Percentiles rank a stretch among this genome's conserved stretches.
These are phyloP conservation scores for Metrosideros polymorpha DNA, from an alignment of 441 rosid genomes.

Conservation along the genomic window DNA sequence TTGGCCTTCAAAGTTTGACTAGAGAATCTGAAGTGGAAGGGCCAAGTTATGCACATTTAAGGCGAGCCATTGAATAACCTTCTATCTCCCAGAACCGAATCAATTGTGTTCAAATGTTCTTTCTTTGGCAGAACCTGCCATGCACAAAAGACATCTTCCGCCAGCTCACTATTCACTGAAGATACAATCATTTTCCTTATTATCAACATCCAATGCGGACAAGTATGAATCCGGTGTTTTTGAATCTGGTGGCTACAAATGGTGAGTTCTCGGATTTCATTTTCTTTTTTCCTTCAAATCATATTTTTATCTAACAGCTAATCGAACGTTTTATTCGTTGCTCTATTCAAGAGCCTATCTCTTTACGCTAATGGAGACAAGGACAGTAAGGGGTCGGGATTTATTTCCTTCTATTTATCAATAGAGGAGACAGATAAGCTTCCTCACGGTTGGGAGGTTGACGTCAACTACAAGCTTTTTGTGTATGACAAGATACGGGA, in stretches of 20 bases:
- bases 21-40: too few relatives aligned
- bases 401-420: slow-evolving; percentile 24
- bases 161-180: background rate
- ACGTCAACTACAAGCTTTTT: slow-evolving; percentile 29
- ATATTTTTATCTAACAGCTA: background rate
- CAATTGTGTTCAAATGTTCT: background rate
- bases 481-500: slow-evolving; percentile 9
- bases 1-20: background rate
- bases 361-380: slow-evolving; percentile 23
- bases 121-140: background rate
- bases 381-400: slow-evolving; percentile 10
- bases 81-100: too few relatives aligned
- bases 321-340: background rate
- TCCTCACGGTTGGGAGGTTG: slow-evolving; percentile 25
- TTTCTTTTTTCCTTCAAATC: background rate
- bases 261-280: slow-evolving; percentile 6
- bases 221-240: slow-evolving; percentile 17
- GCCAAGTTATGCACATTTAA: too few relatives aligned
- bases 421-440: slow-evolving; percentile 21
- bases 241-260: slow-evolving; percentile 27
- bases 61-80: too few relatives aligned
- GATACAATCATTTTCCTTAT: background rate
- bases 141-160: background rate
- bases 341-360: background rate
- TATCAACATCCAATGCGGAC: background rate